Percentiles rank a stretch among this genome's conserved stretches.
Evolutionary conservation across 129 eudicot species (phyloP).

Genomic region (Kitagawia praeruptora): DNA sequence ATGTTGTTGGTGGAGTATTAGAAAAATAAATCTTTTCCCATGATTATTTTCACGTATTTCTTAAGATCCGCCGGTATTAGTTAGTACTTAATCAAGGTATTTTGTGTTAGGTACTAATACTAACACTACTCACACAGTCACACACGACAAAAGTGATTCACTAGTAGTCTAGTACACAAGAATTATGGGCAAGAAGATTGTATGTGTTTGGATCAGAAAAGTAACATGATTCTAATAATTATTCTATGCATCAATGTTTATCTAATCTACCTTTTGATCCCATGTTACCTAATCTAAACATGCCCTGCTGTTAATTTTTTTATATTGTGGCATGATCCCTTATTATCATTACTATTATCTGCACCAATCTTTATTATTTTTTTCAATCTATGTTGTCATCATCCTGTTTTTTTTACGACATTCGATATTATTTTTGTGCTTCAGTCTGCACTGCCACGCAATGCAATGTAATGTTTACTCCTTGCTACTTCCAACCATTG

Average conservation of each 20-base stretch:
- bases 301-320: neutral
- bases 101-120: neutral
- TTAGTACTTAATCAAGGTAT: neutral
- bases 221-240: conserved; percentile 2
- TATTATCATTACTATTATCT: neutral
- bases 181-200: neutral
- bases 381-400: neutral
- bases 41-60: neutral
- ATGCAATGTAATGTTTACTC: neutral
- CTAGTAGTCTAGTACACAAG: neutral
- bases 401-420: neutral
- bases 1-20: neutral
- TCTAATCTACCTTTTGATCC: neutral
- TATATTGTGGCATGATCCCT: neutral
- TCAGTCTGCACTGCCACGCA: neutral
- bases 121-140: neutral
- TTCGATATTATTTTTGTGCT: neutral
- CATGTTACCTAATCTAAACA: conserved; percentile 4
- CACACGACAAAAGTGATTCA: neutral
- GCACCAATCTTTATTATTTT: neutral
- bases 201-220: neutral
- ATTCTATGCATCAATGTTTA: neutral
- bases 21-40: neutral
- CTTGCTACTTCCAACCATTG: neutral
- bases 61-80: neutral